Evolutionary conservation across 2,329 filamentous ascomycete genomes (phyloP), one percentile per base, ranked within the genome.

Genomic region (Pseudocercospora cruenta): DNA sequence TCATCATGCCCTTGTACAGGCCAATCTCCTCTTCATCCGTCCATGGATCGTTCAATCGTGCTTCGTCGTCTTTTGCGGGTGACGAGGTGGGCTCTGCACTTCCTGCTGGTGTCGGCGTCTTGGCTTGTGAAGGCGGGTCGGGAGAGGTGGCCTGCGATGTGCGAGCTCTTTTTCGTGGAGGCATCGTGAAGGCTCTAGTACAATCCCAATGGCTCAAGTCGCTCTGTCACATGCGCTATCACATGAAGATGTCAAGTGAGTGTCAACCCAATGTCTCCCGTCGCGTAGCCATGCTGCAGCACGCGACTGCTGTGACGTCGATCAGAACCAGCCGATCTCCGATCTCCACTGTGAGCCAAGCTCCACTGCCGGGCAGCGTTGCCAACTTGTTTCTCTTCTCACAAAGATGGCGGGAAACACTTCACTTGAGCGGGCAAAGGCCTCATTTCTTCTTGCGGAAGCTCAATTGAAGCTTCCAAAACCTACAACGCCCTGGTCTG

Each of bases 11-110:
- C 77, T 97, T 97, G 81, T 97, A 93, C 0, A 99, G 85, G 47
- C 93, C 94, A 0, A 92, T 93, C 71, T 96, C 91, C 79, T 99
- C 95, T 75, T 97, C 94, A 74, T 97, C 94, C 3, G 93, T 97
- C 95, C 95, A 99, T 26, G 90, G 87, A 70, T 94, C 92, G 64
- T 88, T 86, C 58, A 87, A 78, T 3, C 84, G 75, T 67, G 88
- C 81, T 7, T 71, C 67, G 21, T 69, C 68, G 60, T 51, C 54
- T 86, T 87, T 69, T 87, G 77, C 63, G 10, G 74, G 74, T 2
- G 77, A 71, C 26, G 79, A 77, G 21, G 78, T 76, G 6, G 70
- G 66, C 31, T 66, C 69, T 5, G 57, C 61, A 7, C 33, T 36
- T 57, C 43, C 36, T n/a, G 54, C 43, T 55, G 70, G 67, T 36